Evolutionary conservation across 208 protist genomes (phyloP).

Genomic region (Angomonas deanei): DNA sequence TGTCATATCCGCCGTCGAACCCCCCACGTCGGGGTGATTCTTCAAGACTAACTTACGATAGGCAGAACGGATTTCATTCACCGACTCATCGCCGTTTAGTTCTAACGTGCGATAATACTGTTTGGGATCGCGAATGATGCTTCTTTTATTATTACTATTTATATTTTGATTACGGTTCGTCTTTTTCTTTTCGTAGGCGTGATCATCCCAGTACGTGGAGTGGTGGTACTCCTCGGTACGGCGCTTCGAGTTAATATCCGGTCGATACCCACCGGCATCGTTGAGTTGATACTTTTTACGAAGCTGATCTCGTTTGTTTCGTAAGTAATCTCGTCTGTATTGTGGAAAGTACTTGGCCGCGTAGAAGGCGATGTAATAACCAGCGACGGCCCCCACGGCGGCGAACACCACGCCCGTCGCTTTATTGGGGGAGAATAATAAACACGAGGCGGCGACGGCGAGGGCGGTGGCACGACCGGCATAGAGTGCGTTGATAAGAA

Average conservation of each 20-base stretch:
- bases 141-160: not conserved
- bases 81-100: constrained; percentile 62
- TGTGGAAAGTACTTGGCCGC: constrained; percentile 43
- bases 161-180: not conserved
- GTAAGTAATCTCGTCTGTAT: constrained; percentile 45
- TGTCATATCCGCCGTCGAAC: constrained; percentile 55
- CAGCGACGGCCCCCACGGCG: constrained; percentile 21
- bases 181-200: constrained; percentile 43
- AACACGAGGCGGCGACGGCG: constrained; percentile 10
- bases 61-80: constrained; percentile 87
- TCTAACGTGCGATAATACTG: constrained; percentile 72
- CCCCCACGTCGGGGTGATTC: constrained; percentile 84
- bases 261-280: constrained; percentile 50
- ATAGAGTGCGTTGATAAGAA: constrained; percentile 73
- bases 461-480: constrained; percentile 38
- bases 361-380: constrained; percentile 78
- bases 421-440: constrained; percentile 69
- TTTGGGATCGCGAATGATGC: constrained; percentile 30
- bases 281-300: constrained; percentile 21
- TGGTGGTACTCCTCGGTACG: constrained; percentile 67
- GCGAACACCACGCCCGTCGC: constrained; percentile 49
- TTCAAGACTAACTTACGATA: constrained; percentile 70
- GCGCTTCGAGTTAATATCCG: constrained; percentile 38
- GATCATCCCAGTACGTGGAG: constrained; percentile 82
- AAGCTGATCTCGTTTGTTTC: constrained; percentile 31